phyloP scores from a whole-genome alignment of 371 early-diverging fungal genomes.

The Mortierella sp. region DNA sequence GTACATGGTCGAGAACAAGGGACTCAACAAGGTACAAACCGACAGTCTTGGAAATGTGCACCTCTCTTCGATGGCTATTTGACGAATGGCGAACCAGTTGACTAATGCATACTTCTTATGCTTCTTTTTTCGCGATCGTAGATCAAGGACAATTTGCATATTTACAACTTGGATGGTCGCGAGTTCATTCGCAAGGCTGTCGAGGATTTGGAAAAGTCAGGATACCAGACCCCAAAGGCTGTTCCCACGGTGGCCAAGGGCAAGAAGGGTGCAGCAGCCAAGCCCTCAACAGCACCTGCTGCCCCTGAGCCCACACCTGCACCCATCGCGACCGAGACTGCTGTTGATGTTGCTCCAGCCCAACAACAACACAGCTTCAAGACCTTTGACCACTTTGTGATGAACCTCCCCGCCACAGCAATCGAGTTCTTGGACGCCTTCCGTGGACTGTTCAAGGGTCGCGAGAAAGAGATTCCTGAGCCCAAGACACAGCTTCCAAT shows the following conservation, averaged over 20 bases:
- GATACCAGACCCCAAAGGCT: slow-evolving; percentile 36
- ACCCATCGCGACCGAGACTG: background rate
- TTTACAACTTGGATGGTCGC: slow-evolving; percentile 94
- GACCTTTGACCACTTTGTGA: slow-evolving; percentile 94
- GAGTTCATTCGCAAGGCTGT: slow-evolving; percentile 88
- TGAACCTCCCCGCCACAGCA: slow-evolving; percentile 98
- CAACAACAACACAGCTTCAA: slow-evolving; percentile 68
- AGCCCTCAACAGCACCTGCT: slow-evolving; percentile 23
- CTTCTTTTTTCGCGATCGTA: slow-evolving; percentile 8
- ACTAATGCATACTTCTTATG: background rate
- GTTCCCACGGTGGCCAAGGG: slow-evolving; percentile 24
- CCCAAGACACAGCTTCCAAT: slow-evolving; percentile 74
- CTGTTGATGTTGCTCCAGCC: background rate
- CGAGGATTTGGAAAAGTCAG: slow-evolving; percentile 59
- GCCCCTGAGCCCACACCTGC: slow-evolving; percentile 13
- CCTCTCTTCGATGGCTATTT: background rate
- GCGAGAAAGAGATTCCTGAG: slow-evolving; percentile 59
- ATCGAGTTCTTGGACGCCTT: slow-evolving; percentile 94
- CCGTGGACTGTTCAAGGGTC: slow-evolving; percentile 74
- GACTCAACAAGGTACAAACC: slow-evolving; percentile 81
- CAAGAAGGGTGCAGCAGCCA: slow-evolving; percentile 25
- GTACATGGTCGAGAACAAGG: slow-evolving; percentile 86
- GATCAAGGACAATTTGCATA: slow-evolving; percentile 69
- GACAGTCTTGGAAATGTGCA: too few relatives aligned
- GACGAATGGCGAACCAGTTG: background rate